phyloP scores from a whole-genome alignment of 225 moss, liverwort and hornwort genomes.

The Physcomitrellopsis africana region DNA sequence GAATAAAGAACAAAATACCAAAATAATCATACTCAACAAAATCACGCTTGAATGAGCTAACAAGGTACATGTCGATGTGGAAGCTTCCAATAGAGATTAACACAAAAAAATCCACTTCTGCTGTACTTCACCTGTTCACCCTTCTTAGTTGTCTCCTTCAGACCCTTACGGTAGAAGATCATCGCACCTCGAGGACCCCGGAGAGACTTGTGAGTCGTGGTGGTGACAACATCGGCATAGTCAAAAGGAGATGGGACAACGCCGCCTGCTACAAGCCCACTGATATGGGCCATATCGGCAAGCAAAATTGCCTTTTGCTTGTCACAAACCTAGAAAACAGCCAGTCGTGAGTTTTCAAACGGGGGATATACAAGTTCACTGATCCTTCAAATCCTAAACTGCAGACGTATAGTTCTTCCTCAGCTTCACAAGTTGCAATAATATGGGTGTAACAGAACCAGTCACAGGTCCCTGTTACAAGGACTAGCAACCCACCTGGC shows the following conservation, averaged over 20 bases:
- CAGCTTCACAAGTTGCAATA: not conserved
- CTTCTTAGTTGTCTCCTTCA: conserved; percentile 70
- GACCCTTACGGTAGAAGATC: conserved; percentile 74
- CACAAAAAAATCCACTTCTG: no score
- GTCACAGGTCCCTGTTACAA: no score
- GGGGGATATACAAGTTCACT: no score
- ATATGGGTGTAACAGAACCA: not conserved
- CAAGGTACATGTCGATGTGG: no score
- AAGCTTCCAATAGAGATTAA: no score
- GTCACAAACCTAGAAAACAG: conserved; percentile 52
- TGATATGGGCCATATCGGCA: conserved; percentile 81
- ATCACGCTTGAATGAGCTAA: no score
- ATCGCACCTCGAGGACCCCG: conserved; percentile 76
- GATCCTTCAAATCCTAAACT: not conserved
- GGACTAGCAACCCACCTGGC: conserved; percentile 31
- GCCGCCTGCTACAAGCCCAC: conserved; percentile 76
- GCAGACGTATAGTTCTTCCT: not conserved
- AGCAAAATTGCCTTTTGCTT: conserved; percentile 72
- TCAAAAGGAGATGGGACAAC: conserved; percentile 77
- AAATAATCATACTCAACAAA: no score
- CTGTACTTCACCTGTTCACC: conserved; percentile 49
- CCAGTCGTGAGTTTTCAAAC: not conserved
- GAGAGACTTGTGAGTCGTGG: conserved; percentile 79
- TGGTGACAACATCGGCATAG: conserved; percentile 72
- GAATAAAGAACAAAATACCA: no score